Evolutionary conservation across 208 protist genomes (phyloP).

Genomic region (Acanthamoeba culbertsoni): DNA sequence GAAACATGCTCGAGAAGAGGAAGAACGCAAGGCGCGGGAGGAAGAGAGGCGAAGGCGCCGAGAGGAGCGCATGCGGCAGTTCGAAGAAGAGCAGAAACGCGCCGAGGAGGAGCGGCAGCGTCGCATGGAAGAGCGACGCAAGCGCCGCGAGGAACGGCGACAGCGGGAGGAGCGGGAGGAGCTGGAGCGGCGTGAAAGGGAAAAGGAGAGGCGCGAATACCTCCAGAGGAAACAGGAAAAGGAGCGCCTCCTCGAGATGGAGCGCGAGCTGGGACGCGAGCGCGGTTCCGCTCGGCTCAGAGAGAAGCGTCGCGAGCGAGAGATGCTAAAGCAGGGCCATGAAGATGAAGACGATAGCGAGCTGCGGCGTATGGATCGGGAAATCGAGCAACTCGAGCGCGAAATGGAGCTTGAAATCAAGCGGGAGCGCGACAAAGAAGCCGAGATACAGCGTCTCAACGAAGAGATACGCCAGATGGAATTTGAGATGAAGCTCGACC

Average conservation of each 20-base stretch:
- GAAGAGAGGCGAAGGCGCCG: slow-evolving; percentile 5
- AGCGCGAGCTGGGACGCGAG: not conserved
- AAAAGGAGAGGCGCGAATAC: slow-evolving; percentile 21
- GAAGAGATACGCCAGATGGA: slow-evolving; percentile 40
- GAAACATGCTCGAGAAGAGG: not conserved
- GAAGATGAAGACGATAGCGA: not conserved
- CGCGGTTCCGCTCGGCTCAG: not conserved
- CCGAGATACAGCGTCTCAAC: not conserved
- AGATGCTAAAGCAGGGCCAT: not conserved
- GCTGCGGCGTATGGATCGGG: not conserved
- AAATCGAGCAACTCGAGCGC: slow-evolving; percentile 23
- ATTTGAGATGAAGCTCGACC: not conserved
- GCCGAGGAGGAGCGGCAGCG: slow-evolving; percentile 34
- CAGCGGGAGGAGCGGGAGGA: slow-evolving; percentile 44
- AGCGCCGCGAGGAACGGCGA: not conserved
- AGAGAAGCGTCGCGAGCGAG: not conserved
- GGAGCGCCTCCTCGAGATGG: not conserved
- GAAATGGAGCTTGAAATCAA: slow-evolving; percentile 23
- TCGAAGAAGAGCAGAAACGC: slow-evolving; percentile 41
- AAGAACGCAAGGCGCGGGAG: not conserved
- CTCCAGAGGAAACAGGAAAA: slow-evolving; percentile 44
- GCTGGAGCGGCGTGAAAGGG: not conserved
- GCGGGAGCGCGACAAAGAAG: slow-evolving; percentile 10
- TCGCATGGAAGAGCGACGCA: slow-evolving; percentile 29
- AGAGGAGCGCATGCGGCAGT: slow-evolving; percentile 23